Evolutionary conservation across 78 protist genomes (phyloP).

Genomic region (Dictyostelium citrinum): DNA sequence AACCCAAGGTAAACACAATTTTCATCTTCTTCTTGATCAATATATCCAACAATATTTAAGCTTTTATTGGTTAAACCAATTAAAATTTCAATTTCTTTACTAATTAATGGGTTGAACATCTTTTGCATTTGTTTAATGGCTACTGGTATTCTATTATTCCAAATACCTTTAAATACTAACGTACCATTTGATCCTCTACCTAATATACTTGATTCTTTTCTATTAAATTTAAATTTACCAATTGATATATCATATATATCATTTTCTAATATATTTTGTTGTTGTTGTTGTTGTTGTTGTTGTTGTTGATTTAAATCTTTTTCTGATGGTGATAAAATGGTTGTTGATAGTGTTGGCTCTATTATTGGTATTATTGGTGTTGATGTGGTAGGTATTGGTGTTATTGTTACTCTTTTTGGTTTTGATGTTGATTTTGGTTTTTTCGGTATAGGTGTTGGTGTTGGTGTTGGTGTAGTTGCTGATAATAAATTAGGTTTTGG

Average conservation of each 20-base stretch:
- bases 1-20: constrained; percentile 35
- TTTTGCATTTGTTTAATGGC: constrained; percentile 52
- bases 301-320: neutral
- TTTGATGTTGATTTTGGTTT: too few relatives aligned
- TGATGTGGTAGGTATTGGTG: neutral
- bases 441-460: neutral
- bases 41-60: constrained; percentile 26
- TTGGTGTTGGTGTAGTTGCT: neutral
- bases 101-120: constrained; percentile 8
- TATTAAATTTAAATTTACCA: constrained; percentile 70
- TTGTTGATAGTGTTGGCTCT: neutral
- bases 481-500: neutral
- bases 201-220: neutral
- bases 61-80: constrained; percentile 7
- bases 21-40: constrained; percentile 63
- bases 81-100: constrained; percentile 30
- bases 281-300: neutral
- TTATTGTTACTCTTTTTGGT: neutral
- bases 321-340: too few relatives aligned
- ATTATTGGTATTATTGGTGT: neutral
- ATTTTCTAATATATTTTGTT: neutral
- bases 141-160: constrained; percentile 42
- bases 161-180: constrained; percentile 27
- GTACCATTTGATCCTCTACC: constrained; percentile 73
- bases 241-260: constrained; percentile 1